These are phyloP conservation scores for Camelina hispida DNA, from an alignment of 345 rosid species.

Conservation along the genomic window DNA sequence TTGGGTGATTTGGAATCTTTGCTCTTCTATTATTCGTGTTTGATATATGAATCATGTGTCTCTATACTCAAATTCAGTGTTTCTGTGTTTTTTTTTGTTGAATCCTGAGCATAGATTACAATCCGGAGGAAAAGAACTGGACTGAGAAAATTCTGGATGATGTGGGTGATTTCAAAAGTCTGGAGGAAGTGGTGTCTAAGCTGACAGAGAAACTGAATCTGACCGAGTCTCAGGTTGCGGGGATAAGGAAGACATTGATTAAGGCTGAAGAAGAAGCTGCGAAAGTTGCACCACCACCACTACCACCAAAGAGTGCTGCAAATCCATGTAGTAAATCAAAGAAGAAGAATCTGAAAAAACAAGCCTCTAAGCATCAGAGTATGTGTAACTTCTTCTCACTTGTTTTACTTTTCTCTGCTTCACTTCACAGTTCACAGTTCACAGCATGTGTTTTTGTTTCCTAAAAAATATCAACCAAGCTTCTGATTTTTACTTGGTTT, in stretches of 20 bases:
- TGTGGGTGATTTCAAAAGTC: conserved; percentile 1
- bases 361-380: not conserved
- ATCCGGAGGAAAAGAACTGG: not conserved
- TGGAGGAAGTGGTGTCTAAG: not conserved
- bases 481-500: not conserved
- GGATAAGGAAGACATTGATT: not conserved
- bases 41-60: not conserved
- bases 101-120: not conserved
- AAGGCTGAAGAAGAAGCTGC: not conserved
- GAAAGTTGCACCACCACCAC: not conserved
- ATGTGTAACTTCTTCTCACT: not conserved
- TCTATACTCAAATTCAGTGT: not conserved
- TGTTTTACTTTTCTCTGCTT: not conserved
- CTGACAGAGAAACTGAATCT: conserved; percentile 7
- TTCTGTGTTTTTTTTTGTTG: not conserved
- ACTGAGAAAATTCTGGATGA: not conserved
- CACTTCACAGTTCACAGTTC: not conserved
- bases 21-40: not conserved
- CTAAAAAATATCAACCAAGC: not conserved
- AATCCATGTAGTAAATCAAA: not conserved
- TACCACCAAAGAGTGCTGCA: not conserved
- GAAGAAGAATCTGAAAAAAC: not conserved
- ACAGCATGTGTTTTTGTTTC: not conserved
- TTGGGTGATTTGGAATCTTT: not conserved
- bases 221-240: not conserved